Percentiles rank a stretch among this genome's conserved stretches.
Conservation (phyloP, 2,329 filamentous ascomycete genomes). For the Botryotinia convoluta region DNA sequence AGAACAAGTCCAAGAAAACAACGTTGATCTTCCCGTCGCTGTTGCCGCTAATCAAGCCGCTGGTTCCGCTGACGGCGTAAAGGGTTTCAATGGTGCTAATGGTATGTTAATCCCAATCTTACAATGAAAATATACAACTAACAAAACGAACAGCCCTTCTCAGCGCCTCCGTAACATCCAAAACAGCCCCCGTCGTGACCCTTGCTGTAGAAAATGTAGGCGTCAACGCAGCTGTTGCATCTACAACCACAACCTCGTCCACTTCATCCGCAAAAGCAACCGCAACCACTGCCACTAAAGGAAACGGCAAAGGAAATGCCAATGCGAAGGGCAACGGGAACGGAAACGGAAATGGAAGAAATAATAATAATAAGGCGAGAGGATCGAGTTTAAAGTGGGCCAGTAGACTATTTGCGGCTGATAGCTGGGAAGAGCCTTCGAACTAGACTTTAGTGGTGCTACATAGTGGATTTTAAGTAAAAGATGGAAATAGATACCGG, state of each 20-base stretch:
- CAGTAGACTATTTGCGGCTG: not conserved
- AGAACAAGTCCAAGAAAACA: conserved; percentile 50
- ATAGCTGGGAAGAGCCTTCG: conserved; percentile 11
- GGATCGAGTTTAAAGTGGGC: conserved; percentile 1
- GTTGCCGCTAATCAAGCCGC: conserved; percentile 47
- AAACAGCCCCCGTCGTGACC: conserved; percentile 10
- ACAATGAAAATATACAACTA: not conserved
- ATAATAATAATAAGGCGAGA: not conserved
- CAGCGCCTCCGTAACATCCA: conserved; percentile 10
- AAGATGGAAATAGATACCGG: not conserved
- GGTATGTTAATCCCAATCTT: conserved; percentile 20
- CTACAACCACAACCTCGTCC: not conserved
- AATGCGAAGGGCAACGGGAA: not conserved
- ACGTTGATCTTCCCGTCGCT: conserved; percentile 49
- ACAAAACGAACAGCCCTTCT: conserved; percentile 11
- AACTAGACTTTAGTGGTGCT: not conserved
- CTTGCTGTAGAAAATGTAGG: conserved; percentile 10
- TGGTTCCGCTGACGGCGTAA: conserved; percentile 38
- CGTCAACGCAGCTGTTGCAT: not conserved
- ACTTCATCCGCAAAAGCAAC: not conserved
- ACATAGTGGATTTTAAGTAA: not conserved
- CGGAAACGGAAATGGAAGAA: not conserved
- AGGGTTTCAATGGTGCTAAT: conserved; percentile 38
- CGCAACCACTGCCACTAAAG: not conserved
- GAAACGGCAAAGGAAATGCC: not conserved